phyloP scores from a whole-genome alignment of 2,329 filamentous ascomycete genomes.

The Calonectria fujianensis region DNA sequence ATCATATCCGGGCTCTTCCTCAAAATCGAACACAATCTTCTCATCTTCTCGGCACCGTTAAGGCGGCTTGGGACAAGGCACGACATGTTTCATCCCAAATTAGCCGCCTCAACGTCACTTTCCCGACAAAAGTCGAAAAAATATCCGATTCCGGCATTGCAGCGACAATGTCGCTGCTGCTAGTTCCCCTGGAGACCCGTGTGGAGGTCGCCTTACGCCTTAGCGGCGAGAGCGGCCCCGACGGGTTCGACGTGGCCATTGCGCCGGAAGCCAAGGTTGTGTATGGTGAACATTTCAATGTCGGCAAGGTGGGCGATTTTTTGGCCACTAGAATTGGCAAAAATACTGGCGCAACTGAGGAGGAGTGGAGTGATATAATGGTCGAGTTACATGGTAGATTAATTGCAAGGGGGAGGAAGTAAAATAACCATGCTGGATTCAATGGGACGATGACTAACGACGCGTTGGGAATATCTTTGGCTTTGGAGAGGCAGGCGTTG shows the following conservation, averaged over 20 bases:
- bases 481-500: constrained; percentile 48
- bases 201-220: constrained; percentile 78
- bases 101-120: constrained; percentile 76
- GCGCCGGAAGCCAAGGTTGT: constrained; percentile 76
- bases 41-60: constrained; percentile 76
- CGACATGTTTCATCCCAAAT: constrained; percentile 76
- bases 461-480: constrained; percentile 42
- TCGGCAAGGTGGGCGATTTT: constrained; percentile 84
- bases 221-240: constrained; percentile 64
- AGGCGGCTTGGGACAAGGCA: constrained; percentile 80
- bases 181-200: constrained; percentile 80
- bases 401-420: constrained; percentile 74
- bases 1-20: constrained; percentile 77
- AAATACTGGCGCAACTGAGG: constrained; percentile 58
- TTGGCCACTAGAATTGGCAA: constrained; percentile 72
- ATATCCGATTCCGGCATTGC: constrained; percentile 79
- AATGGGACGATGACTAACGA: constrained; percentile 57
- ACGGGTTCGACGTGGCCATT: constrained; percentile 74
- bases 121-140: constrained; percentile 78
- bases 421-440: constrained; percentile 39
- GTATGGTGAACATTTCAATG: constrained; percentile 87
- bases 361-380: constrained; percentile 73
- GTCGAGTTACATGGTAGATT: constrained; percentile 74
- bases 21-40: constrained; percentile 75
- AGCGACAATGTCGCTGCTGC: constrained; percentile 77